These are phyloP conservation scores for Daldinia bambusicola DNA, from an alignment of 495 filamentous ascomycete species.

Conservation along the genomic window DNA sequence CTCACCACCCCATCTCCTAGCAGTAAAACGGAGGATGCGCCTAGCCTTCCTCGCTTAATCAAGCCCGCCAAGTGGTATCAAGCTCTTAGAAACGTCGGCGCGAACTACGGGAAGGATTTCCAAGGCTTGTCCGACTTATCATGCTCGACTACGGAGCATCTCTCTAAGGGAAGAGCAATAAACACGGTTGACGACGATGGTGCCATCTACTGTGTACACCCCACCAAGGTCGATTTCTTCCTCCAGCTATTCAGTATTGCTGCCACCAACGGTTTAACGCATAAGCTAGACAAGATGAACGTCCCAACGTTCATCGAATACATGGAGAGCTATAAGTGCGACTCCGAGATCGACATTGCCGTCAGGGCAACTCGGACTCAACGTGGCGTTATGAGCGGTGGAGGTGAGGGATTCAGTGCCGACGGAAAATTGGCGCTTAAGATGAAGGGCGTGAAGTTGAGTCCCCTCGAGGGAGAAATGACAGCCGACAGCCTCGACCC, in stretches of 20 bases:
- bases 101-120: not conserved
- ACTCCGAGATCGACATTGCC: not conserved
- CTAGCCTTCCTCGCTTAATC: not conserved
- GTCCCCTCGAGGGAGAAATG: not conserved
- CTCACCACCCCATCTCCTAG: not conserved
- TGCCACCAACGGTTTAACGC: not conserved
- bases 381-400: not conserved
- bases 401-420: not conserved
- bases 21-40: not conserved
- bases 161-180: not conserved
- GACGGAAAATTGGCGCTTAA: not conserved
- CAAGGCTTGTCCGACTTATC: slow-evolving; percentile 4
- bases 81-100: not conserved
- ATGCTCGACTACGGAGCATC: not conserved
- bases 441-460: not conserved
- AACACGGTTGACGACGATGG: not conserved
- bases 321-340: not conserved
- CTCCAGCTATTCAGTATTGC: slow-evolving; percentile 2
- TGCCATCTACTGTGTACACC: not conserved
- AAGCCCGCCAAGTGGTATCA: slow-evolving; percentile 1
- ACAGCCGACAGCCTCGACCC: not conserved
- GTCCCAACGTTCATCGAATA: not conserved
- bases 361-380: not conserved
- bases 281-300: not conserved
- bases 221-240: slow-evolving; percentile 2